Conservation (phyloP, 2,329 filamentous ascomycete genomes). For the Stemphylium vesicarium region DNA sequence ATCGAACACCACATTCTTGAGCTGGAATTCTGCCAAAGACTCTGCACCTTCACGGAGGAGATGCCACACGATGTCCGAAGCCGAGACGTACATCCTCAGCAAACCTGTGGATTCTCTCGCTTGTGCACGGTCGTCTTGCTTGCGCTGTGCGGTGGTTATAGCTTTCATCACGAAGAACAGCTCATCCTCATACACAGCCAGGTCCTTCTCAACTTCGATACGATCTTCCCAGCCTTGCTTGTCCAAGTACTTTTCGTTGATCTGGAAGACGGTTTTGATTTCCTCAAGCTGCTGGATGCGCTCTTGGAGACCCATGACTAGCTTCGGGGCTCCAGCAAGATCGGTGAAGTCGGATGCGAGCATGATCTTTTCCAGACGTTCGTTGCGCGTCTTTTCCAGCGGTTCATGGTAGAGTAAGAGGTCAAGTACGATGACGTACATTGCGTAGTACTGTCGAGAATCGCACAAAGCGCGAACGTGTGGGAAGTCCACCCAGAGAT, state of each 20-base stretch:
- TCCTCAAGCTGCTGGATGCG: slow-evolving; percentile 93
- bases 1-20: slow-evolving; percentile 90
- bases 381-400: slow-evolving; percentile 93
- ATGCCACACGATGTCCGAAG: slow-evolving; percentile 96
- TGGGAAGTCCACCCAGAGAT: slow-evolving; percentile 96
- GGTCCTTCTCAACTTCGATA: slow-evolving; percentile 84
- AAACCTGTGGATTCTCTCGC: slow-evolving; percentile 77
- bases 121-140: slow-evolving; percentile 69
- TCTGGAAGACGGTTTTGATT: slow-evolving; percentile 95
- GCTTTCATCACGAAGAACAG: slow-evolving; percentile 99
- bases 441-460: slow-evolving; percentile 94
- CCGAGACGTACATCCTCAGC: slow-evolving; percentile 91
- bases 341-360: slow-evolving; percentile 98
- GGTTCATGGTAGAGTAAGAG: slow-evolving; percentile 96
- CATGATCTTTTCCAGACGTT: slow-evolving; percentile 97
- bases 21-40: slow-evolving; percentile 88
- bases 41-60: slow-evolving; percentile 86
- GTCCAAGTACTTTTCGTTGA: slow-evolving; percentile 86
- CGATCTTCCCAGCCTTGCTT: slow-evolving; percentile 90
- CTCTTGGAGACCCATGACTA: slow-evolving; percentile 89
- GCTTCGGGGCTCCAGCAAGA: slow-evolving; percentile 87
- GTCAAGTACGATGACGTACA: slow-evolving; percentile 98
- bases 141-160: slow-evolving; percentile 93
- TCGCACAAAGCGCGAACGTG: slow-evolving; percentile 94
- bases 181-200: slow-evolving; percentile 91